A percentile compares a stretch with the other conserved stretches of the same genome.
Conservation (phyloP, 768 basidiomycete genomes). For the Lanmaoa rubissima region DNA sequence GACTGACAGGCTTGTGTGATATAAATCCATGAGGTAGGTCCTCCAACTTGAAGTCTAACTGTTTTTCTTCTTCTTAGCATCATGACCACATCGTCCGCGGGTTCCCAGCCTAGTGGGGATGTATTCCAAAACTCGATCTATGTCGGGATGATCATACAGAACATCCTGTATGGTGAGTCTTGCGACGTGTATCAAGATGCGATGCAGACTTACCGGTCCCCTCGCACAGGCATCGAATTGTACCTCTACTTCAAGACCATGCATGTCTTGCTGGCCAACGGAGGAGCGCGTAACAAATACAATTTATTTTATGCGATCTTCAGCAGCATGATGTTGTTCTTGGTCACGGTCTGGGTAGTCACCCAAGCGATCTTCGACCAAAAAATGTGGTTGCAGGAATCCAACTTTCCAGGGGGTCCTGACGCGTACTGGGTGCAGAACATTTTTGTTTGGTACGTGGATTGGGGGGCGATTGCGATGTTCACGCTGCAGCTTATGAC, state of each 20-base stretch:
- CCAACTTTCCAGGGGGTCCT: conserved; percentile 35
- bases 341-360: conserved; percentile 32
- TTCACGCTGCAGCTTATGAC: conserved; percentile 35
- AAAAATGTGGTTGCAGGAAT: conserved; percentile 37
- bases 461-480: conserved; percentile 24
- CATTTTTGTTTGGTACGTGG: conserved; percentile 27
- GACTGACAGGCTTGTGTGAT: not conserved
- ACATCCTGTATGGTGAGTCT: conserved; percentile 26
- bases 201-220: not conserved
- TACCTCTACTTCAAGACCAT: conserved; percentile 26
- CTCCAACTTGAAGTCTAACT: not conserved
- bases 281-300: conserved; percentile 2
- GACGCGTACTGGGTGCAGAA: conserved; percentile 29
- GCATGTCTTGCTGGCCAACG: conserved; percentile 1
- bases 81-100: not conserved
- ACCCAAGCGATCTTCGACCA: conserved; percentile 23
- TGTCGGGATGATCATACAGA: conserved; percentile 15
- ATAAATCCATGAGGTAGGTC: not conserved
- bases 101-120: not conserved
- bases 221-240: conserved; percentile 21
- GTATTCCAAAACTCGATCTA: conserved; percentile 15
- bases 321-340: conserved; percentile 26
- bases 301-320: conserved; percentile 24
- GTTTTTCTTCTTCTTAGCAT: no score
- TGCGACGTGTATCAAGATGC: not conserved